These are phyloP conservation scores for Neurospora sp. DNA, from an alignment of 495 filamentous ascomycete species.

Conservation along the genomic window DNA sequence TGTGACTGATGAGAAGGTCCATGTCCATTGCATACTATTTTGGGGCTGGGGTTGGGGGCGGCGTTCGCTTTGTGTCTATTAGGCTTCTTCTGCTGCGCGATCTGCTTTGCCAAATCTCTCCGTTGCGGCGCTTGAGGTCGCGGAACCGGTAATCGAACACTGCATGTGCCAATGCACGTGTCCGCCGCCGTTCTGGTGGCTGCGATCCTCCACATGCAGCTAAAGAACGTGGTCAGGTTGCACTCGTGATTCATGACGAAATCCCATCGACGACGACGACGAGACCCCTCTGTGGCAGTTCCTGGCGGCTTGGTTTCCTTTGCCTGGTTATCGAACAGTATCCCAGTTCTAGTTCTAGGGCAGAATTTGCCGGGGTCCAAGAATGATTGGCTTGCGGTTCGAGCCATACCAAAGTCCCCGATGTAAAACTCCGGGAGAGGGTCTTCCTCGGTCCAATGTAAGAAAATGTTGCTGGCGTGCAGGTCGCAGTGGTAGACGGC, in stretches of 20 bases:
- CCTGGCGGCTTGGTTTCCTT: not conserved
- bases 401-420: conserved; percentile 4
- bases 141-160: not conserved
- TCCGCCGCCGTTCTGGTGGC: not conserved
- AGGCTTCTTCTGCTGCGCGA: not conserved
- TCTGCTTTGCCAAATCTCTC: not conserved
- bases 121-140: not conserved
- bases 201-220: not conserved
- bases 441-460: not conserved
- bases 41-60: not conserved
- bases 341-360: not conserved
- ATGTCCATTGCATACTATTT: not conserved
- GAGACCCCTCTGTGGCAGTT: not conserved
- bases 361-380: not conserved
- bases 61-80: not conserved
- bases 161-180: not conserved
- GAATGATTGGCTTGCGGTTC: not conserved
- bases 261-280: not conserved
- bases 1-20: not conserved
- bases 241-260: not conserved
- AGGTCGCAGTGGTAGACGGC: conserved; percentile 7
- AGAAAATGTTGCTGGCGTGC: conserved; percentile 2
- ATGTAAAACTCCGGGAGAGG: conserved; percentile 1
- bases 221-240: not conserved
- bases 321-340: not conserved